Base-by-base conservation (phyloP, 208 protist species). In the Trypanosoma avium region DNA sequence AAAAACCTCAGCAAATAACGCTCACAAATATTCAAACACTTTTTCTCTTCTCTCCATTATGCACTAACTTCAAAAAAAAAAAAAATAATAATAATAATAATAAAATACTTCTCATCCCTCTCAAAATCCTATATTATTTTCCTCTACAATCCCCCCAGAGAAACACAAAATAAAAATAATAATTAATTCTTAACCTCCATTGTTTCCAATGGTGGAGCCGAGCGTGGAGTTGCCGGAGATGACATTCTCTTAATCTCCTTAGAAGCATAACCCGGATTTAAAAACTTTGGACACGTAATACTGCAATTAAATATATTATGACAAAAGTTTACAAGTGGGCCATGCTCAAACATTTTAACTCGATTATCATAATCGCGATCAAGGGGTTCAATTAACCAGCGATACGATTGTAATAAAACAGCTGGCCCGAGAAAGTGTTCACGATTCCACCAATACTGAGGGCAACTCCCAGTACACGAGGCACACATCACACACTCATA, bases 251-350 rank as follows among this genome's bases (percentile, higher is more conserved):
- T 96, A 65, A 94, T 93, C 65, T 94, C 86, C 78, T 93, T 93
- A 40, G 86, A 88, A 15, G 86, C 90, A 46, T 89, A 63, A 32
- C 78, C 90, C 17, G 90, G 90, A 67, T 94, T 96, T 36, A 96
- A 83, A 75, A 91, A 93, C 79, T 96, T 96, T 50, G 90, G 90
- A 69, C 90, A 96, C 12, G 86, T 93, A 56, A 93, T 79, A 61
- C 64, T 85, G 81, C 90, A 96, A 70, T 96, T 96, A 72, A 94
- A 93, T 60, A 96, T 94, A 68, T 93, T 96, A 69, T 96, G 90
- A 73, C 90, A 96, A 77, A 94, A 92, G 75, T 93, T 93, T 67
- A 94, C 78, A 10, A 88, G 75, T 22, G 73, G 75, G 61, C 86
- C 86, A 57, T 91, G 84, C 75, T 96, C 86, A 67, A 93, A 90